Evolutionary conservation across 2,329 filamentous ascomycete species (phyloP).

Genomic region (Colletotrichum abscissum): DNA sequence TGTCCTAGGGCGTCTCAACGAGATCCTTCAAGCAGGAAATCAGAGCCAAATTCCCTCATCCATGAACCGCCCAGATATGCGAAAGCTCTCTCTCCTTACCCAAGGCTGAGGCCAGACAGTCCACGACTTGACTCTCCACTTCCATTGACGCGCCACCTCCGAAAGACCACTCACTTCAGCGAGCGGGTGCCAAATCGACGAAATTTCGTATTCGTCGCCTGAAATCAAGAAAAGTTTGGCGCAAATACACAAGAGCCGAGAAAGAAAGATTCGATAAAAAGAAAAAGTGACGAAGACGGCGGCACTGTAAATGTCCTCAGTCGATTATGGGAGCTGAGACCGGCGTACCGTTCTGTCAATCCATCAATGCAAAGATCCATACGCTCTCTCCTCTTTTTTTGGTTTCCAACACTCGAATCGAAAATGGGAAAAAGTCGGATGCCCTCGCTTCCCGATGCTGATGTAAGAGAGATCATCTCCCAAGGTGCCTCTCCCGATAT

Average conservation of each 20-base stretch:
- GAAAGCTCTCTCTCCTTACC: background rate
- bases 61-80: background rate
- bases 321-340: background rate
- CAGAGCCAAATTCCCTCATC: background rate
- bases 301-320: background rate
- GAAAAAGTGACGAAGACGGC: background rate
- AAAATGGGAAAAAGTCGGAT: background rate
- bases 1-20: background rate
- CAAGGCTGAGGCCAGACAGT: background rate
- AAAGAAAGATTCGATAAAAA: background rate
- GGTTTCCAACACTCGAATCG: constrained; percentile 16
- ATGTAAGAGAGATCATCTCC: background rate
- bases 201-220: background rate
- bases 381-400: constrained; percentile 15
- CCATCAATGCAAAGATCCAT: constrained; percentile 10
- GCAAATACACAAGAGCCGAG: background rate
- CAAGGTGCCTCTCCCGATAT: background rate
- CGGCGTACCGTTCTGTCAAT: background rate
- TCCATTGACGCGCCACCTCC: background rate
- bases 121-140: background rate
- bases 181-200: background rate
- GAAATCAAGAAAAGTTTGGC: background rate
- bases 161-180: background rate
- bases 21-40: background rate
- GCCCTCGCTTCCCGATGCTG: constrained; percentile 30